phyloP scores from a whole-genome alignment of 1,284 basidiomycete species.

The Malassezia japonica region DNA sequence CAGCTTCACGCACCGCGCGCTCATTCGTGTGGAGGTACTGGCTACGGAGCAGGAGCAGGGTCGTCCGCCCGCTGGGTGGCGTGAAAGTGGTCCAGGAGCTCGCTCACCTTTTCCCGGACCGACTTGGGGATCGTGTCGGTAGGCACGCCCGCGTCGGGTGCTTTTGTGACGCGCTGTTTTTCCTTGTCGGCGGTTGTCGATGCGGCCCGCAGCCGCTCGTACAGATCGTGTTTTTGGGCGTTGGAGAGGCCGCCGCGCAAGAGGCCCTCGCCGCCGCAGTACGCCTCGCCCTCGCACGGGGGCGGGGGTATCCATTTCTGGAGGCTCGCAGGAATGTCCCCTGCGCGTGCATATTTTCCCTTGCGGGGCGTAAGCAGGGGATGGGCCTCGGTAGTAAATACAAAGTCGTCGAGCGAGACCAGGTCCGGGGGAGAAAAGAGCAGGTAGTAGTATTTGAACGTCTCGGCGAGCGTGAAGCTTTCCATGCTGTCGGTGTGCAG shows the following conservation, averaged over 20 bases:
- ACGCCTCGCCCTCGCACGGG: constrained; percentile 17
- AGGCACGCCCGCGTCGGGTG: no score
- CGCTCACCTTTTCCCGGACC: no score
- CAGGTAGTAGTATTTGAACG: constrained; percentile 51
- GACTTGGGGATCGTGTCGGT: no score
- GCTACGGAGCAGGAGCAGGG: no score
- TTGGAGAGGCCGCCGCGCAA: constrained; percentile 32
- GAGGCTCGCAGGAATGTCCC: constrained; percentile 5
- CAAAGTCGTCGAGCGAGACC: constrained; percentile 55
- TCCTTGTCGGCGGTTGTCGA: no score
- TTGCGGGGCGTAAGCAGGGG: constrained; percentile 37
- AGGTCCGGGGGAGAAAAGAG: constrained; percentile 53
- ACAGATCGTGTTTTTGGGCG: constrained; percentile 30
- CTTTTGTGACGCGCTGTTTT: no score
- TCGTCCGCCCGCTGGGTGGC: no score
- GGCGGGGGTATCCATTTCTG: constrained; percentile 1
- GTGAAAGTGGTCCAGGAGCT: no score
- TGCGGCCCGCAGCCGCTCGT: no score
- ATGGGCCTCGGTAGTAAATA: constrained; percentile 52
- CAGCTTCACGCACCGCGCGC: no score
- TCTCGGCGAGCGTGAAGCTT: constrained; percentile 55
- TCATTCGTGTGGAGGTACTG: no score
- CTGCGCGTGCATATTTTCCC: constrained; percentile 28
- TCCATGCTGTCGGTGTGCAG: constrained; percentile 51
- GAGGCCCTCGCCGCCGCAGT: constrained; percentile 34